phyloP scores from a whole-genome alignment of 192 early-diverging fungal genomes.

The Dissophora ornata region DNA sequence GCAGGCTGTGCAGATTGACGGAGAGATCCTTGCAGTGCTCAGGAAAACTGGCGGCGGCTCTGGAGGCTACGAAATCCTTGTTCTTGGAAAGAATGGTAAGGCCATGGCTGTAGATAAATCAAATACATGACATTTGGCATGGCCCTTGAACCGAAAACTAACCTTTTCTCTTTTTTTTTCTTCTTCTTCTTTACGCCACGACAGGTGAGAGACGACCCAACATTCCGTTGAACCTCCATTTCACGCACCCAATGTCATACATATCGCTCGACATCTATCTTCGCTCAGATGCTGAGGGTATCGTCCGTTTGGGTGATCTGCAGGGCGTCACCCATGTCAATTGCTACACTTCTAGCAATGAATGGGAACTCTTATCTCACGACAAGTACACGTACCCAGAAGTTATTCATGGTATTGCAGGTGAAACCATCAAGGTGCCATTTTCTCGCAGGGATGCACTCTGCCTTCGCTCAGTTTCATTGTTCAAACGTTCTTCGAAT shows the following conservation, averaged over 20 bases:
- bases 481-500: conserved; percentile 8
- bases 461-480: conserved; percentile 21
- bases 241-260: conserved; percentile 34
- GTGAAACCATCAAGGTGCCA: conserved; percentile 26
- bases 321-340: conserved; percentile 4
- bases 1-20: conserved; percentile 28
- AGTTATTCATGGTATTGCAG: conserved; percentile 17
- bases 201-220: conserved; percentile 50
- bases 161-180: not conserved
- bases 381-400: conserved; percentile 4
- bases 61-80: conserved; percentile 39
- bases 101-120: not conserved
- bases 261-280: conserved; percentile 13
- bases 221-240: conserved; percentile 18
- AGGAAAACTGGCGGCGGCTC: not conserved
- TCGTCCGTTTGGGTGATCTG: conserved; percentile 48
- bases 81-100: conserved; percentile 55
- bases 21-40: conserved; percentile 32
- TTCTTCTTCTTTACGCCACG: no score
- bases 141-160: not conserved
- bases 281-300: conserved; percentile 52
- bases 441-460: not conserved
- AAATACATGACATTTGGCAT: not conserved
- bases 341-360: not conserved
- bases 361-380: conserved; percentile 4